Base-by-base conservation (phyloP, 202 grass and related monocot species). In the Setaria viridis region DNA sequence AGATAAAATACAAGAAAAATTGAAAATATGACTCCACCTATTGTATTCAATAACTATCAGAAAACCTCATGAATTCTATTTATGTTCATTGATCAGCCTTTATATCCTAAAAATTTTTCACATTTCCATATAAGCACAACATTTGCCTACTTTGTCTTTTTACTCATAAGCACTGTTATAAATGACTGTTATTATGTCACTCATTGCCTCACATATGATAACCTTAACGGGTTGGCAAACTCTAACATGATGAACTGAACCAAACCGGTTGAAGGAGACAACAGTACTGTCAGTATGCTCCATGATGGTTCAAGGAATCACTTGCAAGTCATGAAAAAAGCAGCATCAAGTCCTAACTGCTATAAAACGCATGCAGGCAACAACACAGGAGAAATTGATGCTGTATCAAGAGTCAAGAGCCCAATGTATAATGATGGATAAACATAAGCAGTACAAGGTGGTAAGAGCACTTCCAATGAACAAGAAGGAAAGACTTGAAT, bases 191-290 rank as follows among this genome's bases (percentile, higher is more conserved):
- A 34, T 70, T 47, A 60, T 78, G 16, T 15, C 29, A 70, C 15
- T 45, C 29, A 19, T 59, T 34, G 51, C 7, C 35, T 32, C 56
- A 11, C 65, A 70, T 69, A 3, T 8, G 20, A 46, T 57, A 79
- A 67, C 21, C 5, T 43, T 56, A 58, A 62, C 15, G 15, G 2
- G 11, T 10, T 89, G 42, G 42, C 11, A 88, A 59, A 59, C 16
- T 80, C 42, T 82, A 89, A 73, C 63, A 80, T 51, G 75, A 80
- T 68, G 42, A 67, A 60, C n/a, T 80, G 41, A 75, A 80, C 51
- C 41, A 68, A 42, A 75, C 45, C 8, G 3, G 55, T 32, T 33
- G 32, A 20, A 43, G 29, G 67, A 43, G 59, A 19, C 39, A 72
- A 45, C 12, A 58, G 19, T 19, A 57, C 9, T 10, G 8, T 12